phyloP scores from a whole-genome alignment of 1,284 basidiomycete species.

The Cystobasidium pallidum region DNA sequence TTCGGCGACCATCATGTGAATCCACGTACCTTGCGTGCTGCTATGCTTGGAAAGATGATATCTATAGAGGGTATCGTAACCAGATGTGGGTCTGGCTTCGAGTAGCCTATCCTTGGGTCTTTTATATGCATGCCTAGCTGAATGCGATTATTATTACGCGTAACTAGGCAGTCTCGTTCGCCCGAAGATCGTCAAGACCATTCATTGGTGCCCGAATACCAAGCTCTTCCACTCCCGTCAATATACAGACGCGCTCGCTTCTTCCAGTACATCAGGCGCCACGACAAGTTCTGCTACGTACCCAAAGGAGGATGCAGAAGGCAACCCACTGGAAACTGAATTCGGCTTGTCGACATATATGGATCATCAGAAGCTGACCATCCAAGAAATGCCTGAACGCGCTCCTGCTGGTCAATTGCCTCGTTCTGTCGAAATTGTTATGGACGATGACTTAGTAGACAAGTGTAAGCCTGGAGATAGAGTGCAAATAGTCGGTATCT shows the following conservation, averaged over 20 bases:
- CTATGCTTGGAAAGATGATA: constrained; percentile 93
- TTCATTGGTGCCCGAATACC: constrained; percentile 91
- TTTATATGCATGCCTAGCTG: constrained; percentile 8
- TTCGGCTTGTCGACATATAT: constrained; percentile 90
- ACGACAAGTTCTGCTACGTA: constrained; percentile 90
- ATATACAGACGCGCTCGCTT: constrained; percentile 89
- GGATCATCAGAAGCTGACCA: constrained; percentile 95
- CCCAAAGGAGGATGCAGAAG: constrained; percentile 89
- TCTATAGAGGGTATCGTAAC: constrained; percentile 98
- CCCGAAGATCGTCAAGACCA: constrained; percentile 95
- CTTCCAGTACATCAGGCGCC: constrained; percentile 66
- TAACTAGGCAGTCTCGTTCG: constrained; percentile 80
- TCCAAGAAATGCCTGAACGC: constrained; percentile 99
- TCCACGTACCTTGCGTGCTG: constrained; percentile 84
- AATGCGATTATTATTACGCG: not conserved
- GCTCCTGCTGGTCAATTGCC: constrained; percentile 97
- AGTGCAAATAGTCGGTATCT: constrained; percentile 94
- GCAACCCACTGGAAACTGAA: constrained; percentile 84
- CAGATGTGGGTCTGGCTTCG: constrained; percentile 64
- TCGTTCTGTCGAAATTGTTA: constrained; percentile 89
- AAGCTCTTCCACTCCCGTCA: constrained; percentile 81
- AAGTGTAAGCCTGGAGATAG: constrained; percentile 97
- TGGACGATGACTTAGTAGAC: constrained; percentile 97
- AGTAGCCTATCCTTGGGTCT: not conserved
- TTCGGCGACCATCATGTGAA: constrained; percentile 99